phyloP scores from a whole-genome alignment of 495 filamentous ascomycete species.

The Hypoxylon intermedium region DNA sequence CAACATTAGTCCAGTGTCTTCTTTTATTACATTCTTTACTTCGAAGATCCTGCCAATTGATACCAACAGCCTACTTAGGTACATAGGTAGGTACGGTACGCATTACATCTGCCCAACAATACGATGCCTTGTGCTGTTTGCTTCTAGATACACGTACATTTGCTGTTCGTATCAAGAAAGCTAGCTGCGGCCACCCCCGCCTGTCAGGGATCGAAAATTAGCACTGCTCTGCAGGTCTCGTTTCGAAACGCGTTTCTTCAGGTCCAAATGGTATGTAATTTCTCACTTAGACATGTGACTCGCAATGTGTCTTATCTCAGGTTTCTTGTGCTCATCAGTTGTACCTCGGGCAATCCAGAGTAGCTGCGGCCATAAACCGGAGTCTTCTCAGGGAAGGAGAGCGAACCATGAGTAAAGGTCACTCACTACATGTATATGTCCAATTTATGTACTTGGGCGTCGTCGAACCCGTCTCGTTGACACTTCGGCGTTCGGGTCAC shows the following conservation, averaged over 20 bases:
- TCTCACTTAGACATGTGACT: constrained; percentile 1
- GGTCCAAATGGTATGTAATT: constrained; percentile 17
- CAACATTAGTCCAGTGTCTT: no score
- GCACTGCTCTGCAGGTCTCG: constrained; percentile 24
- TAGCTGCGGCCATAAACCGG: no score
- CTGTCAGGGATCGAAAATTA: constrained; percentile 4
- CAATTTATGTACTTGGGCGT: no score
- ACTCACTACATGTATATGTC: no score
- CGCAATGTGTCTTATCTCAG: constrained; percentile 5
- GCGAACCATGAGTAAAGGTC: no score
- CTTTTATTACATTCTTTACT: no score
- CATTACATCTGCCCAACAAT: constrained; percentile 1
- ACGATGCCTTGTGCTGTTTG: constrained; percentile 8
- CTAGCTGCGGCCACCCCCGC: constrained; percentile 17
- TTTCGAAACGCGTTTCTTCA: constrained; percentile 32
- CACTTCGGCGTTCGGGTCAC: constrained; percentile 17
- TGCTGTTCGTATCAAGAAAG: constrained; percentile 19
- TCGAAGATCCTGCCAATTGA: no score
- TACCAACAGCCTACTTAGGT: no score
- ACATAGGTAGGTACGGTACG: neutral
- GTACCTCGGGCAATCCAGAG: no score
- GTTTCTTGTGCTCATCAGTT: no score
- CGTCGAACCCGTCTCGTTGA: constrained; percentile 2
- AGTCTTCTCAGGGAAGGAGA: no score
- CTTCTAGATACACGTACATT: neutral